Evolutionary conservation across 352 stramenopile genomes (phyloP).

Genomic region (Pythium vanterpoolii): DNA sequence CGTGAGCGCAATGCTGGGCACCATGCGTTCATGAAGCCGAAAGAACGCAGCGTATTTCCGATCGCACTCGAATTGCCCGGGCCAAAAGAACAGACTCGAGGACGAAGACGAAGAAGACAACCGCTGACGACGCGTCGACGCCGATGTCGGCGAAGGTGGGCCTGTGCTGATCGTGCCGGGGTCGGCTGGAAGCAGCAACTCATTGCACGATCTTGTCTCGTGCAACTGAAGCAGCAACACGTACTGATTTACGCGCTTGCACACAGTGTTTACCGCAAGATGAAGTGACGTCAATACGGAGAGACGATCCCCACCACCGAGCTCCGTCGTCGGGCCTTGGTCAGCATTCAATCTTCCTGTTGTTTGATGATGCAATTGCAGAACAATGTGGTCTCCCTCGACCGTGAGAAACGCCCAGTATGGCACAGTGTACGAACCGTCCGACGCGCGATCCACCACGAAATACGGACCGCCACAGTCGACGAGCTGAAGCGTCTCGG

Average conservation of each 20-base stretch:
- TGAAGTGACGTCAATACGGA: conserved; percentile 69
- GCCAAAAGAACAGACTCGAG: conserved; percentile 73
- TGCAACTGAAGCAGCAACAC: conserved; percentile 81
- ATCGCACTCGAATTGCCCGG: conserved; percentile 83
- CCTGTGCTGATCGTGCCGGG: conserved; percentile 25
- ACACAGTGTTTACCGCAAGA: conserved; percentile 59
- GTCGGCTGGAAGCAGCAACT: conserved; percentile 43
- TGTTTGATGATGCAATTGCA: conserved; percentile 62
- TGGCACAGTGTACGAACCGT: conserved; percentile 41
- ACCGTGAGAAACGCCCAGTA: conserved; percentile 84
- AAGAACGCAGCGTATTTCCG: conserved; percentile 79
- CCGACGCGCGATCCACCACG: conserved; percentile 29
- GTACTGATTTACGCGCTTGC: conserved; percentile 83
- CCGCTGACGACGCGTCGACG: not conserved
- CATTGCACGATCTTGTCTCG: conserved; percentile 75
- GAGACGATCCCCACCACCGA: conserved; percentile 45
- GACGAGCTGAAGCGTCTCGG: conserved; percentile 42
- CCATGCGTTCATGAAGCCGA: conserved; percentile 73
- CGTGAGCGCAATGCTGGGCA: conserved; percentile 75
- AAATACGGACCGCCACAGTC: conserved; percentile 68
- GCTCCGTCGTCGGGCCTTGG: not conserved
- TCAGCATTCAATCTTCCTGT: not conserved
- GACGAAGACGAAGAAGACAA: conserved; percentile 4
- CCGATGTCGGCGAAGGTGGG: conserved; percentile 19
- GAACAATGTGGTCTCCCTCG: conserved; percentile 37